A percentile compares a stretch with the other conserved stretches of the same genome.
phyloP scores from a whole-genome alignment of 1,139 yeast species.

The Tardiomyces depauwii region DNA sequence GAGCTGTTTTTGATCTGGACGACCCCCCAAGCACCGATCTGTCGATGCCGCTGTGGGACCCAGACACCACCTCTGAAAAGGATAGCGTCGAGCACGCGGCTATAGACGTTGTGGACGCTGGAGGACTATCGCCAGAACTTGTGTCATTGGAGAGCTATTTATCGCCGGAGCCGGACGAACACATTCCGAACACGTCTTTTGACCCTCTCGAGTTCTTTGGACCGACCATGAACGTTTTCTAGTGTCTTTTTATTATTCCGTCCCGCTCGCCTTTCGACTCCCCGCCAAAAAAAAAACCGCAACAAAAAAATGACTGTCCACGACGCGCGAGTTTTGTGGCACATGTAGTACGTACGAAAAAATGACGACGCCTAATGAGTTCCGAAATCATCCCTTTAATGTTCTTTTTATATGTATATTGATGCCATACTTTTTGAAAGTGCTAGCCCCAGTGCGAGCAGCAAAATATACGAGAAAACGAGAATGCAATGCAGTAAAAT shows the following conservation, averaged over 20 bases:
- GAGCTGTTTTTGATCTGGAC: background rate
- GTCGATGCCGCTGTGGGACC: background rate
- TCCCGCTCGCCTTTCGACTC: no score
- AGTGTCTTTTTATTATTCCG: slow-evolving; percentile 1
- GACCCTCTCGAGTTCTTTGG: slow-evolving; percentile 18
- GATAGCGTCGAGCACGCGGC: background rate
- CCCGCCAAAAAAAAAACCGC: no score
- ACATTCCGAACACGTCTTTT: slow-evolving; percentile 2
- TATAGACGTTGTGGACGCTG: slow-evolving; percentile 1
- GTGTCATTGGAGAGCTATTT: slow-evolving; percentile 15
- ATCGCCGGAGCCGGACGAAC: slow-evolving; percentile 16
- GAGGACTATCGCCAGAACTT: slow-evolving; percentile 8
- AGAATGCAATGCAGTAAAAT: no score
- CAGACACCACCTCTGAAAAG: background rate
- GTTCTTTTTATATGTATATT: no score
- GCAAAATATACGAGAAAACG: no score
- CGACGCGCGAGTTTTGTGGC: background rate
- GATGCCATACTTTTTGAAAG: slow-evolving; percentile 9
- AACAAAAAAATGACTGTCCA: background rate
- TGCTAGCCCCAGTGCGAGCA: no score
- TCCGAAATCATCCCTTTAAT: background rate
- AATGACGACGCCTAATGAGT: background rate
- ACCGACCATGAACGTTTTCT: slow-evolving; percentile 14
- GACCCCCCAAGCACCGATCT: background rate
- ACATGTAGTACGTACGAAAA: background rate